These are phyloP conservation scores for Collybia mongolica DNA, from an alignment of 768 basidiomycete species.

Conservation along the genomic window DNA sequence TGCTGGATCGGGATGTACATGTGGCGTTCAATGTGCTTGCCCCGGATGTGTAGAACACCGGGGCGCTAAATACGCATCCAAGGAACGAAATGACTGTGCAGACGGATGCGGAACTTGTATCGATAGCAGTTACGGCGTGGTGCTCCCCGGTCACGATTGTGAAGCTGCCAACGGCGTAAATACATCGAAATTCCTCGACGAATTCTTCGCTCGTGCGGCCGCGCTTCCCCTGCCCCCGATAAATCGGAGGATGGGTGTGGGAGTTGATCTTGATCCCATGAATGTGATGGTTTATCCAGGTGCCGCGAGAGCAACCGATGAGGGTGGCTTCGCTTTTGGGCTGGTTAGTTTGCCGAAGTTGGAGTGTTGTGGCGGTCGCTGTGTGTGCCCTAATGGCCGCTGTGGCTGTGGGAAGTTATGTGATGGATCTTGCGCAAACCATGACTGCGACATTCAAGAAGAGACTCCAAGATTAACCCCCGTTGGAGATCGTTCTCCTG, in stretches of 20 bases:
- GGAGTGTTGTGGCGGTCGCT: conserved; percentile 63
- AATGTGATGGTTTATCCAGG: conserved; percentile 48
- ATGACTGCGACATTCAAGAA: conserved; percentile 11
- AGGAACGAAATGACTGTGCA: conserved; percentile 45
- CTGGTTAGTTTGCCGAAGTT: conserved; percentile 61
- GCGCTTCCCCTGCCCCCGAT: conserved; percentile 59
- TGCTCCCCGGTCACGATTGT: conserved; percentile 29
- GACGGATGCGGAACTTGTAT: conserved; percentile 64
- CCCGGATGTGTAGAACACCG: conserved; percentile 75
- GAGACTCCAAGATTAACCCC: neutral
- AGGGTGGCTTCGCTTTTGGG: conserved; percentile 42
- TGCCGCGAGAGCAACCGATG: conserved; percentile 31
- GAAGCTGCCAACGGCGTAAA: conserved; percentile 7
- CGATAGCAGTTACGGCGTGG: conserved; percentile 46
- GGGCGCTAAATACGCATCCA: conserved; percentile 43
- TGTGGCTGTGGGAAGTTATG: conserved; percentile 63
- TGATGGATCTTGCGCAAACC: conserved; percentile 48
- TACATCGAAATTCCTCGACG: conserved; percentile 44
- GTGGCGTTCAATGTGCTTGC: conserved; percentile 67
- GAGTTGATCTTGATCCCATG: conserved; percentile 45
- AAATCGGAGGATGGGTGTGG: conserved; percentile 36
- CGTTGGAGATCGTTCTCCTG: neutral
- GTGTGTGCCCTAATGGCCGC: conserved; percentile 50
- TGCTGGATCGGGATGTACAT: conserved; percentile 71
- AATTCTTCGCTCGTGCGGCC: conserved; percentile 69